phyloP scores from a whole-genome alignment of 1,284 basidiomycete species.

The Phaffia rhodozyma region DNA sequence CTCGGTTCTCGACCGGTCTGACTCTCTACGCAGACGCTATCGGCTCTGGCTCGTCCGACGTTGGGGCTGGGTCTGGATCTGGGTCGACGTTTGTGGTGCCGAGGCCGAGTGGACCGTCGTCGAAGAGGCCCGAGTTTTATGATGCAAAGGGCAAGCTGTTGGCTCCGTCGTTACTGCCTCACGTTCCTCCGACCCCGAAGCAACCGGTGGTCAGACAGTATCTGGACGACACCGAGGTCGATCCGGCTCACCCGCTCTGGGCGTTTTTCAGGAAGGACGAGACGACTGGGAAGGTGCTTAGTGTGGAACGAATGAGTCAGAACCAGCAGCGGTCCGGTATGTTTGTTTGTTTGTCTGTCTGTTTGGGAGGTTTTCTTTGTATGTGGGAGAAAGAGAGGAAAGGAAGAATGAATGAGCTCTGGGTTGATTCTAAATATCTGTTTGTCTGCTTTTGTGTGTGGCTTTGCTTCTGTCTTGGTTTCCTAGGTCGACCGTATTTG shows the following conservation, averaged over 20 bases:
- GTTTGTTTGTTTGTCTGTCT: slow-evolving; percentile 36
- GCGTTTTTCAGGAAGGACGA: slow-evolving; percentile 53
- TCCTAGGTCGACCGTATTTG: slow-evolving; percentile 67
- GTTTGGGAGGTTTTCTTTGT: slow-evolving; percentile 23
- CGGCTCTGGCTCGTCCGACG: too few species aligned
- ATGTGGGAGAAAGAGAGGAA: not conserved
- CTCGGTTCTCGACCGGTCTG: too few species aligned
- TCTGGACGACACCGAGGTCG: slow-evolving; percentile 32
- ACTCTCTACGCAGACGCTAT: too few species aligned
- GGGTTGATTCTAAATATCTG: slow-evolving; percentile 18
- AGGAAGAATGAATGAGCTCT: not conserved
- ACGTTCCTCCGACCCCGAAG: slow-evolving; percentile 23
- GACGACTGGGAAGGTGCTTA: slow-evolving; percentile 22
- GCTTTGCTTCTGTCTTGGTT: slow-evolving; percentile 8
- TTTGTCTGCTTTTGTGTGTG: slow-evolving; percentile 8
- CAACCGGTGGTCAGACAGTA: not conserved
- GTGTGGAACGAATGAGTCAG: slow-evolving; percentile 35
- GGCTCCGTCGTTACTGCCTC: slow-evolving; percentile 25
- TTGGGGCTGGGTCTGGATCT: too few species aligned
- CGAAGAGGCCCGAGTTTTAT: too few species aligned
- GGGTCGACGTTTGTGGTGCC: too few species aligned
- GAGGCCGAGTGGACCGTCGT: too few species aligned
- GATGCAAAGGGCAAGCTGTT: not conserved
- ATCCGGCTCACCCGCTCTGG: slow-evolving; percentile 56
- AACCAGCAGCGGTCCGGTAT: slow-evolving; percentile 38